These are phyloP conservation scores for Bruguiera gymnorhiza DNA, from an alignment of 345 rosid genomes.

Conservation along the genomic window DNA sequence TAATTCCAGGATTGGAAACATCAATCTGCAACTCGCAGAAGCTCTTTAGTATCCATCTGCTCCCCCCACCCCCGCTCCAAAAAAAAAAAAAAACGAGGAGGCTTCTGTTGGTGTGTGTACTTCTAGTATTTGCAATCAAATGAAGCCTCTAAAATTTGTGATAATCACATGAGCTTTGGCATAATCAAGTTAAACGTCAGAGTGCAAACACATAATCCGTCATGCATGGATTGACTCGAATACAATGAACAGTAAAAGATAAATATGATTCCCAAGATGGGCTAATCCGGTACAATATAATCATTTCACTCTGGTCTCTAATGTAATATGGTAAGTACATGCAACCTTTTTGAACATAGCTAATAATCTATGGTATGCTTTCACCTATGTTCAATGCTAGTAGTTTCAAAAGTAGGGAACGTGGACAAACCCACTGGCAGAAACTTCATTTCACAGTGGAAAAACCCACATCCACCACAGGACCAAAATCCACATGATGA, in stretches of 20 bases:
- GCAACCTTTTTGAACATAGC: conserved; percentile 18
- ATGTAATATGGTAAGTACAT: conserved; percentile 10
- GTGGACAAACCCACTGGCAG: conserved; percentile 25
- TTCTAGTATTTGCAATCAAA: too few species aligned
- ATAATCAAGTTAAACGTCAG: too few species aligned
- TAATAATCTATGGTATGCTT: conserved; percentile 26
- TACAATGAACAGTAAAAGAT: not conserved
- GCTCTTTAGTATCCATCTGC: too few species aligned
- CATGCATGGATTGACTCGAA: not conserved
- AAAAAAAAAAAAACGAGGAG: too few species aligned
- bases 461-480: conserved; percentile 27
- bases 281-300: conserved; percentile 13
- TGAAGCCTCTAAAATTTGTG: too few species aligned
- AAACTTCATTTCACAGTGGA: conserved; percentile 29
- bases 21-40: too few species aligned
- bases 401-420: conserved; percentile 34
- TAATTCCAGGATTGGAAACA: too few species aligned
- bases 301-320: conserved; percentile 5
- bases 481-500: conserved; percentile 31
- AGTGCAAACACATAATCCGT: not conserved
- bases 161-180: too few species aligned
- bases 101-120: too few species aligned
- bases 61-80: too few species aligned
- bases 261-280: conserved; percentile 7
- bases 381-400: conserved; percentile 17